Evolutionary conservation across 2,329 filamentous ascomycete genomes (phyloP).

Genomic region (Sporothrix euskadiensis): DNA sequence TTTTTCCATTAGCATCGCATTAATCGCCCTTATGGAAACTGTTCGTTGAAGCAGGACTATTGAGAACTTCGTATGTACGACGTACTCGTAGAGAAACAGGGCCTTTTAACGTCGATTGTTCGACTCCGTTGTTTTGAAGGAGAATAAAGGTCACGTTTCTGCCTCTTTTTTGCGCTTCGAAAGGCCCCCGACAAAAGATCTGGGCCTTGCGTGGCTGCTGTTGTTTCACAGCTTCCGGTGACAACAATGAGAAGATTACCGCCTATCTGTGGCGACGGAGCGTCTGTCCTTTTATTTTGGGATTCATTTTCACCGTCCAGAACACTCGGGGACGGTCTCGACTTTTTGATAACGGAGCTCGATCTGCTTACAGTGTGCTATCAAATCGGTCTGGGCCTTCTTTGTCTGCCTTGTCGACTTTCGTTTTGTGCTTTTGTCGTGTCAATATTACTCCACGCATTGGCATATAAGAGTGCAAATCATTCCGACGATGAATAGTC

Average conservation of each 20-base stretch:
- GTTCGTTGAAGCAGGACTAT: not conserved
- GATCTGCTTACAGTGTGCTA: not conserved
- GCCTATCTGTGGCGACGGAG: not conserved
- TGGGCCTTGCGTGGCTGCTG: not conserved
- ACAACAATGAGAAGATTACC: not conserved
- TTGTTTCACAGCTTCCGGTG: not conserved
- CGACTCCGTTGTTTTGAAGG: not conserved
- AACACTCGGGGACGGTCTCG: not conserved
- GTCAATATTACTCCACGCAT: not conserved
- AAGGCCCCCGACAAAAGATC: not conserved
- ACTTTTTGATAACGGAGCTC: not conserved
- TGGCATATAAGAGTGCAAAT: not conserved
- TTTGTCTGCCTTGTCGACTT: not conserved
- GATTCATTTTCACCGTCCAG: not conserved
- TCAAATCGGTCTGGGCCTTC: not conserved
- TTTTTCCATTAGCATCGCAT: not conserved
- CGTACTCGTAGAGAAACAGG: not conserved
- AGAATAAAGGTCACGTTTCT: not conserved
- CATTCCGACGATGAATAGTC: not conserved
- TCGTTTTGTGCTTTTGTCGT: constrained; percentile 1
- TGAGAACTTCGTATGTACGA: not conserved
- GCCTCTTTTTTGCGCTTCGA: not conserved
- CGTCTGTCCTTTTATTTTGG: not conserved
- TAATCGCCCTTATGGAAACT: not conserved
- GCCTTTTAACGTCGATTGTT: not conserved